A percentile compares a stretch with the other conserved stretches of the same genome.
phyloP scores from a whole-genome alignment of 2,329 filamentous ascomycete genomes.

The Nannizziopsis barbatae region DNA sequence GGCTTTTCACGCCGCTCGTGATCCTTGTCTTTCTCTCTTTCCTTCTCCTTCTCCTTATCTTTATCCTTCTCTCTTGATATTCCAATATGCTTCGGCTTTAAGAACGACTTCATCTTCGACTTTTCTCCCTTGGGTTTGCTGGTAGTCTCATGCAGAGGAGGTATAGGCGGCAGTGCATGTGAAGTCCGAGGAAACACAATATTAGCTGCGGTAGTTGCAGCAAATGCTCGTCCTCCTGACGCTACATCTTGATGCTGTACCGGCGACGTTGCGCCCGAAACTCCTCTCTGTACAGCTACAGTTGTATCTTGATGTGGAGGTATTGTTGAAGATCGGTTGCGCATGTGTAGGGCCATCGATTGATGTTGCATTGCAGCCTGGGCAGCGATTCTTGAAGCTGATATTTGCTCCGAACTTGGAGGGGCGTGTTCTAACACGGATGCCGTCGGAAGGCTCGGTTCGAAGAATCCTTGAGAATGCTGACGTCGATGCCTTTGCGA shows the following conservation, averaged over 20 bases:
- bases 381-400: slow-evolving; percentile 53
- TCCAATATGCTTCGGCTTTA: slow-evolving; percentile 54
- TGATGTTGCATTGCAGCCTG: slow-evolving; percentile 53
- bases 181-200: slow-evolving; percentile 47
- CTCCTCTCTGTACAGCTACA: slow-evolving; percentile 21
- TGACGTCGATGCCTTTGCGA: slow-evolving; percentile 36
- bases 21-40: neutral
- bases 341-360: slow-evolving; percentile 29
- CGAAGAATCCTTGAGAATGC: slow-evolving; percentile 58
- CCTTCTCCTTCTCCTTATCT: slow-evolving; percentile 24
- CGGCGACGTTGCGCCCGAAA: slow-evolving; percentile 12
- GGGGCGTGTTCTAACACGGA: slow-evolving; percentile 33
- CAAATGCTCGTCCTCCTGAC: slow-evolving; percentile 40
- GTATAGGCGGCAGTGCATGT: neutral
- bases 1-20: slow-evolving; percentile 35
- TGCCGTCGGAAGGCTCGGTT: slow-evolving; percentile 50
- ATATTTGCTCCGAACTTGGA: slow-evolving; percentile 36
- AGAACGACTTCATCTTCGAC: slow-evolving; percentile 59
- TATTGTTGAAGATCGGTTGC: slow-evolving; percentile 47
- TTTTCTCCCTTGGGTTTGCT: slow-evolving; percentile 46
- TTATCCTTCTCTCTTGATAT: slow-evolving; percentile 50
- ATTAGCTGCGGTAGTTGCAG: slow-evolving; percentile 53
- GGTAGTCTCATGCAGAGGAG: slow-evolving; percentile 10
- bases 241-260: slow-evolving; percentile 41
- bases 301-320: slow-evolving; percentile 30